Conservation (phyloP, 441 rosid genomes). For the Monsonia emarginata region DNA sequence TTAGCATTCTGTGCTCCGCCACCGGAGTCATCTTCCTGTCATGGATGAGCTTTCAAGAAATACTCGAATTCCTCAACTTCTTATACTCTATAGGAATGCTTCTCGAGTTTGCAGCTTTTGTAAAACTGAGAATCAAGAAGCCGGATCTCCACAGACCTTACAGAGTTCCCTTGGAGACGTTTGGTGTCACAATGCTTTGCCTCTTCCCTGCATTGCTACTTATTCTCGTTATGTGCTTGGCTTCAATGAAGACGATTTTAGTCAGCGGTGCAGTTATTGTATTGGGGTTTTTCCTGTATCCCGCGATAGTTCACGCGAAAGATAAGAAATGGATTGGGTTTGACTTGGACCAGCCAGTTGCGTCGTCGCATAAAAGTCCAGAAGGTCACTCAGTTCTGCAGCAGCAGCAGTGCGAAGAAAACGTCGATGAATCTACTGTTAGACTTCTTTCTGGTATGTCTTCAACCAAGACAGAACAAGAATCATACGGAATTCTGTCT, state of each 20-base stretch:
- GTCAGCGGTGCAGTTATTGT: constrained; percentile 43
- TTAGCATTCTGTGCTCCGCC: constrained; percentile 76
- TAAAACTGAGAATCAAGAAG: constrained; percentile 57
- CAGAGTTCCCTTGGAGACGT: constrained; percentile 53
- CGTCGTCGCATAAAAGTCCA: background rate
- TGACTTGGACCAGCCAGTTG: constrained; percentile 22
- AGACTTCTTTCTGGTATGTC: constrained; percentile 33
- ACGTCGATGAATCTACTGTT: constrained; percentile 37
- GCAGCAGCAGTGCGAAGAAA: constrained; percentile 26
- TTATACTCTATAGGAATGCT: constrained; percentile 77
- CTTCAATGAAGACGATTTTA: constrained; percentile 47
- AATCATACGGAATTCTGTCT: constrained; percentile 9
- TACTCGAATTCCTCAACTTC: constrained; percentile 70
- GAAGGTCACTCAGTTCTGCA: constrained; percentile 16
- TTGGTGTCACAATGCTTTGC: constrained; percentile 53
- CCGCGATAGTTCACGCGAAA: constrained; percentile 37
- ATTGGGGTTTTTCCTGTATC: constrained; percentile 51
- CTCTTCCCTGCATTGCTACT: constrained; percentile 58
- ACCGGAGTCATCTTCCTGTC: constrained; percentile 77
- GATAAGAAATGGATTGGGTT: constrained; percentile 43
- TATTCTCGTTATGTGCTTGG: constrained; percentile 67
- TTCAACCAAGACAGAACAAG: constrained; percentile 14
- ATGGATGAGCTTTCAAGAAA: constrained; percentile 90
- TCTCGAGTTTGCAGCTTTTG: constrained; percentile 76
- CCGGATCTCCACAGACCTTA: constrained; percentile 72